Percentiles rank a stretch among this genome's conserved stretches.
Conservation (phyloP, 2,329 filamentous ascomycete genomes). For the Xylaria hypoxylon region DNA sequence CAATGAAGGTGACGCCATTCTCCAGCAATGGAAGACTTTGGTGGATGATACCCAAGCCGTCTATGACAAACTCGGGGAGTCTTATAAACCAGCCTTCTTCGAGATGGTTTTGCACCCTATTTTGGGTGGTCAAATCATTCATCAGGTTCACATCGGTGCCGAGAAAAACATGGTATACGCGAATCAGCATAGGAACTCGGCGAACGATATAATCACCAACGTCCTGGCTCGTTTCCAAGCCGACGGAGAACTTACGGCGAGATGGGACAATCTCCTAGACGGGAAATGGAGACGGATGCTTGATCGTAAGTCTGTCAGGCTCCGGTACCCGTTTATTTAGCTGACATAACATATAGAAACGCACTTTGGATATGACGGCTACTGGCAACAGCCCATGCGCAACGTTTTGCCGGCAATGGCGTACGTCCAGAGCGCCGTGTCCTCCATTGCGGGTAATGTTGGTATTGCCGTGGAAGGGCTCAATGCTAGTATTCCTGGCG, state of each 20-base stretch:
- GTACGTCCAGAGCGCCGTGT: slow-evolving; percentile 69
- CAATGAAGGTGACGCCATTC: slow-evolving; percentile 67
- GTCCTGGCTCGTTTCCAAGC: slow-evolving; percentile 66
- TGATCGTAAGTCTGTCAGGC: slow-evolving; percentile 59
- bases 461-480: slow-evolving; percentile 73
- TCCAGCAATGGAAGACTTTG: slow-evolving; percentile 65
- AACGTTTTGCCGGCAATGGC: slow-evolving; percentile 72
- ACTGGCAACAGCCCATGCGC: slow-evolving; percentile 79
- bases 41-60: slow-evolving; percentile 65
- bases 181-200: slow-evolving; percentile 62
- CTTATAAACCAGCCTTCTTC: slow-evolving; percentile 68
- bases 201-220: slow-evolving; percentile 63
- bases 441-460: slow-evolving; percentile 70
- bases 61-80: slow-evolving; percentile 64
- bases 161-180: slow-evolving; percentile 64
- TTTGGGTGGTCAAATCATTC: slow-evolving; percentile 65
- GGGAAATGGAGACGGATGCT: slow-evolving; percentile 74
- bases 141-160: slow-evolving; percentile 62
- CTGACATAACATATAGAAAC: slow-evolving; percentile 54
- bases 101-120: slow-evolving; percentile 70
- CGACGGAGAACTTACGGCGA: slow-evolving; percentile 66
- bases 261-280: slow-evolving; percentile 67
- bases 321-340: neutral
- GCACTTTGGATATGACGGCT: slow-evolving; percentile 65
- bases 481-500: slow-evolving; percentile 75